A percentile compares a stretch with the other conserved stretches of the same genome.
These are phyloP conservation scores for Amoebophrya sp. DNA, from an alignment of 169 alveolate genomes.

Conservation along the genomic window DNA sequence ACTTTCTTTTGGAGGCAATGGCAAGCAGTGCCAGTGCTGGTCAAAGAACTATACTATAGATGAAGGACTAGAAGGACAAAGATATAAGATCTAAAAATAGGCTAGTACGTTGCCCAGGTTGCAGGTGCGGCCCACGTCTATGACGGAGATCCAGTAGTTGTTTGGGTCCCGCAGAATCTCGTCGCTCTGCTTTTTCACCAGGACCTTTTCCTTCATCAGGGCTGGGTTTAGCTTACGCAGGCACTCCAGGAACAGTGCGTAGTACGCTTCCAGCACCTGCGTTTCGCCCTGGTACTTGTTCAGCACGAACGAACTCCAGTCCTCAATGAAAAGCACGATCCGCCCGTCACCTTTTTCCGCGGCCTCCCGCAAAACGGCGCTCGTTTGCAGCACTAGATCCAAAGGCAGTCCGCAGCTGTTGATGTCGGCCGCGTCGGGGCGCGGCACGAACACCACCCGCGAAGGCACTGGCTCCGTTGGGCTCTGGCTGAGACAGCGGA, in stretches of 20 bases:
- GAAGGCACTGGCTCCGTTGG: too few relatives aligned
- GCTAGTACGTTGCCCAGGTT: not conserved
- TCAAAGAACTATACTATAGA: too few relatives aligned
- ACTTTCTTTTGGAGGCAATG: too few relatives aligned
- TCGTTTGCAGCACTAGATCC: not conserved
- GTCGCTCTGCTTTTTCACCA: not conserved
- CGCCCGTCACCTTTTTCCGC: too few relatives aligned
- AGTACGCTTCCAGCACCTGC: not conserved
- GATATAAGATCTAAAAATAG: too few relatives aligned
- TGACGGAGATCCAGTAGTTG: not conserved
- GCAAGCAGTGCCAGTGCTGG: too few relatives aligned
- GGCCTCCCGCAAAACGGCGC: not conserved
- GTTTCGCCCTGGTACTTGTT: not conserved
- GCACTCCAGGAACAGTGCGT: not conserved
- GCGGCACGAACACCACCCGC: too few relatives aligned
- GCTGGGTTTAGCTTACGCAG: not conserved
- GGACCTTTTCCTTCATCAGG: not conserved
- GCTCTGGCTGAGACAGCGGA: too few relatives aligned
- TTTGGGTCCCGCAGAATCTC: not conserved
- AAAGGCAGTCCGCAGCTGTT: not conserved
- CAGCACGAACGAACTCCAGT: not conserved
- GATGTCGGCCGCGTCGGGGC: not conserved
- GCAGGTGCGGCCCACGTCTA: not conserved
- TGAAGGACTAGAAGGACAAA: too few relatives aligned
- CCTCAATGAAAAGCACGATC: too few relatives aligned